A percentile compares a stretch with the other conserved stretches of the same genome.
These are phyloP conservation scores for Phycomyces blakesleeanus DNA, from an alignment of 192 early-diverging fungal genomes.

Conservation along the genomic window DNA sequence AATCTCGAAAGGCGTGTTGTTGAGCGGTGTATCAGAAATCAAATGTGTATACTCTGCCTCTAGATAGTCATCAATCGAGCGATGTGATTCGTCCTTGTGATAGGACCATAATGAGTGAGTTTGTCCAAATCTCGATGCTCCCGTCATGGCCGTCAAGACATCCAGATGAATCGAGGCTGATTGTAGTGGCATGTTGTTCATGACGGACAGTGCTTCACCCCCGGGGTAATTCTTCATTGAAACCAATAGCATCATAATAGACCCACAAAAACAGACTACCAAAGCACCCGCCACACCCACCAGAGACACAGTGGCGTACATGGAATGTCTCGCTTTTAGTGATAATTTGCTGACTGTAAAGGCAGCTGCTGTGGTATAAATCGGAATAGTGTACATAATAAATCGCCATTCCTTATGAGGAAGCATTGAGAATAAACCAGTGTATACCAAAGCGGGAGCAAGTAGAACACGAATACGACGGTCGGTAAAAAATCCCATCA, in stretches of 20 bases:
- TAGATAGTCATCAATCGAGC: conserved; percentile 36
- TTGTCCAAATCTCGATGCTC: conserved; percentile 77
- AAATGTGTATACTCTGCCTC: conserved; percentile 48
- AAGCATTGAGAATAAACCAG: conserved; percentile 67
- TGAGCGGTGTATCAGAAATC: conserved; percentile 43
- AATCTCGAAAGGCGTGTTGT: conserved; percentile 27
- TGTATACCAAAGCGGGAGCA: conserved; percentile 51
- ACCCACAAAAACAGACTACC: conserved; percentile 23
- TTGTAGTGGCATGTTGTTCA: conserved; percentile 20
- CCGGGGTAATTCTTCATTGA: conserved; percentile 90
- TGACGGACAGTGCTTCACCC: conserved; percentile 63
- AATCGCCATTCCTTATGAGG: conserved; percentile 97
- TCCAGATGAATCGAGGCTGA: conserved; percentile 62
- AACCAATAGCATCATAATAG: conserved; percentile 43
- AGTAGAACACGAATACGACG: conserved; percentile 48
- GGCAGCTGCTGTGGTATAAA: conserved; percentile 73
- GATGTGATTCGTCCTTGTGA: conserved; percentile 63
- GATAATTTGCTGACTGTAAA: conserved; percentile 43
- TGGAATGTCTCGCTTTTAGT: conserved; percentile 26
- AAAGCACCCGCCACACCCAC: conserved; percentile 22
- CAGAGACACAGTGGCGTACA: conserved; percentile 27
- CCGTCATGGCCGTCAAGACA: conserved; percentile 74
- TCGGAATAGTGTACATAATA: conserved; percentile 78
- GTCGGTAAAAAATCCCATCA: conserved; percentile 45
- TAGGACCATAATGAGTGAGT: conserved; percentile 54